phyloP scores from a whole-genome alignment of 2,329 filamentous ascomycete species.

The Diaporthe eres region DNA sequence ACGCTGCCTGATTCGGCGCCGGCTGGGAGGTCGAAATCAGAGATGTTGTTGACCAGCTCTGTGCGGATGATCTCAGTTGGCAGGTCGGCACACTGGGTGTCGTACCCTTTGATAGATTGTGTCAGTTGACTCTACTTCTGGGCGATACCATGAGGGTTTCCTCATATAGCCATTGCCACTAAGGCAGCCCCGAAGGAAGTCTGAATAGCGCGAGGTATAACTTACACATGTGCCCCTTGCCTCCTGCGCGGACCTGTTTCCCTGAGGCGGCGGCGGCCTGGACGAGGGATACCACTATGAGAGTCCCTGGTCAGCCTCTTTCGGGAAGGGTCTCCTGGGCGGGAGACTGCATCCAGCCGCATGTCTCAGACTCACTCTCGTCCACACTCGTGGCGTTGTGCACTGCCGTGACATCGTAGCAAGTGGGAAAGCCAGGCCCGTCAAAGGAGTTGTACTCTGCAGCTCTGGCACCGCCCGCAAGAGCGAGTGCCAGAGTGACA shows the following conservation, averaged over 20 bases:
- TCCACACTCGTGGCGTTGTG: conserved; percentile 60
- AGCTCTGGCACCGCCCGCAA: conserved; percentile 33
- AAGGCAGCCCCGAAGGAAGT: not conserved
- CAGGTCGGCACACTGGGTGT: conserved; percentile 67
- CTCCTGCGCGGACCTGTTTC: conserved; percentile 61
- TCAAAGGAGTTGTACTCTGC: conserved; percentile 64
- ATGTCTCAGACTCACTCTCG: conserved; percentile 51
- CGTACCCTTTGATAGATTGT: conserved; percentile 50
- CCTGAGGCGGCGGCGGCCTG: conserved; percentile 55
- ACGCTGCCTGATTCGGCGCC: conserved; percentile 58
- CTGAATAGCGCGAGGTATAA: conserved; percentile 38
- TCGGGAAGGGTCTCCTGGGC: not conserved
- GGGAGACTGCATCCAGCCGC: not conserved
- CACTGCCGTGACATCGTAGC: conserved; percentile 60
- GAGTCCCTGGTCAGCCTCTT: conserved; percentile 6
- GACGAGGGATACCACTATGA: conserved; percentile 52
- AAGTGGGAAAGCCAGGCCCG: conserved; percentile 62
- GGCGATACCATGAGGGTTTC: not conserved
- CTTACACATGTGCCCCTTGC: conserved; percentile 64
- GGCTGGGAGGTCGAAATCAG: conserved; percentile 56
- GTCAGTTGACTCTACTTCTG: not conserved
- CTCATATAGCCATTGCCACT: not conserved
- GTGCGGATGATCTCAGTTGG: conserved; percentile 65
- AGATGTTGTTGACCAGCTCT: conserved; percentile 73
- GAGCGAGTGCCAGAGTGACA: conserved; percentile 31